These are phyloP conservation scores for Parvularia atlantis DNA, from an alignment of 78 protist species.

Conservation along the genomic window DNA sequence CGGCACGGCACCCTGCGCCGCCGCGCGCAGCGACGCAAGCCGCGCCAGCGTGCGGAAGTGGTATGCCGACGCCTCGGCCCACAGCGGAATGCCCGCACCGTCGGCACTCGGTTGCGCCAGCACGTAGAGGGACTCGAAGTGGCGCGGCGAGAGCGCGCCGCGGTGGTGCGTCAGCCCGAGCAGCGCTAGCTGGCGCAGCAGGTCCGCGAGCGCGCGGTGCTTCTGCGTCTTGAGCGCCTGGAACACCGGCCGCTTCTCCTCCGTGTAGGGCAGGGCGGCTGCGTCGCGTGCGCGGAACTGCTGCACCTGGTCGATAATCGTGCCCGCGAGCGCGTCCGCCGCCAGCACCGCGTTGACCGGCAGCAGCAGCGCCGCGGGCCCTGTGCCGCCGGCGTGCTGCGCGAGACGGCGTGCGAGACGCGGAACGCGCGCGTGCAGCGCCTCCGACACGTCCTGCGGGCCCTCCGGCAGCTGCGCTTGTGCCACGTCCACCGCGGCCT, in stretches of 20 bases:
- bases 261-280: background rate
- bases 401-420: too few relatives aligned
- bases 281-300: background rate
- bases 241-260: background rate
- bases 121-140: too few relatives aligned
- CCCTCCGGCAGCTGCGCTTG: too few relatives aligned
- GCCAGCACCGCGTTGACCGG: too few relatives aligned
- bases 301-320: background rate
- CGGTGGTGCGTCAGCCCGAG: constrained; percentile 25
- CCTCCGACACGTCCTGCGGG: too few relatives aligned
- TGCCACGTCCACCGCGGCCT: too few relatives aligned
- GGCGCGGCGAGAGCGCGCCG: background rate
- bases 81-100: too few relatives aligned
- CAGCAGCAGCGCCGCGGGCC: too few relatives aligned
- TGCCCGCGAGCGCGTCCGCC: background rate
- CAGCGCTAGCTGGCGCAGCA: constrained; percentile 4
- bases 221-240: constrained; percentile 2
- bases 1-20: background rate
- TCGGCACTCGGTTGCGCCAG: too few relatives aligned
- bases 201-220: constrained; percentile 29
- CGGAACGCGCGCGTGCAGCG: too few relatives aligned
- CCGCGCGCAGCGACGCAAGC: background rate
- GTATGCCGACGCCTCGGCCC: too few relatives aligned
- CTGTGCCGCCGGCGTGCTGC: too few relatives aligned
- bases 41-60: background rate